Percentiles rank a stretch among this genome's conserved stretches.
phyloP scores from a whole-genome alignment of 768 basidiomycete species.

The Phylloporus sp. region DNA sequence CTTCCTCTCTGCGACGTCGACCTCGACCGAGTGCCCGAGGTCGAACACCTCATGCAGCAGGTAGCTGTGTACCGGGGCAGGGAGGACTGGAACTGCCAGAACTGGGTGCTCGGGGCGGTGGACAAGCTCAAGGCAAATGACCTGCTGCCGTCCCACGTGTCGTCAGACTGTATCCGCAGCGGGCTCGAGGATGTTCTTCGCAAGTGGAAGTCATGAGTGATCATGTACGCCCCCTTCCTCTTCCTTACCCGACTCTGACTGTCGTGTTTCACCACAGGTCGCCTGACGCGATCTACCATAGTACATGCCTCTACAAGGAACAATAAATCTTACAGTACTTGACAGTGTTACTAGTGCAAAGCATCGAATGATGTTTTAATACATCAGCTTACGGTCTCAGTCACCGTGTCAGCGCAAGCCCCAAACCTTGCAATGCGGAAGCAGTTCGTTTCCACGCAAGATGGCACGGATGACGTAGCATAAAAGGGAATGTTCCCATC shows the following conservation, averaged over 20 bases:
- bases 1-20: constrained; percentile 24
- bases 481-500: constrained; percentile 1
- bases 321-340: neutral
- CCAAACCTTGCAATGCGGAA: neutral
- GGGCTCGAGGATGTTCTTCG: constrained; percentile 24
- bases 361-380: neutral
- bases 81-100: constrained; percentile 33
- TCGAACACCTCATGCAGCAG: constrained; percentile 20
- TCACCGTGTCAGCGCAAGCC: neutral
- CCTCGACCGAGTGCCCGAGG: constrained; percentile 8
- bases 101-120: constrained; percentile 25
- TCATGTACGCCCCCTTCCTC: neutral
- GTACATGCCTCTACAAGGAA: neutral
- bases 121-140: constrained; percentile 20
- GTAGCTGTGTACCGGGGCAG: constrained; percentile 22
- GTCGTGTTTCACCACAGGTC: neutral
- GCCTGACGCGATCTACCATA: neutral
- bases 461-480: neutral
- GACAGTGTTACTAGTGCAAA: neutral
- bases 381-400: neutral
- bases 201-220: constrained; percentile 18
- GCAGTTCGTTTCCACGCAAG: neutral
- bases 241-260: constrained; percentile 4
- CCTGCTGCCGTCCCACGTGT: constrained; percentile 16
- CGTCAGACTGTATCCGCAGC: constrained; percentile 17